Evolutionary conservation across 495 filamentous ascomycete genomes (phyloP).

Genomic region (Penicillium cinerascens): DNA sequence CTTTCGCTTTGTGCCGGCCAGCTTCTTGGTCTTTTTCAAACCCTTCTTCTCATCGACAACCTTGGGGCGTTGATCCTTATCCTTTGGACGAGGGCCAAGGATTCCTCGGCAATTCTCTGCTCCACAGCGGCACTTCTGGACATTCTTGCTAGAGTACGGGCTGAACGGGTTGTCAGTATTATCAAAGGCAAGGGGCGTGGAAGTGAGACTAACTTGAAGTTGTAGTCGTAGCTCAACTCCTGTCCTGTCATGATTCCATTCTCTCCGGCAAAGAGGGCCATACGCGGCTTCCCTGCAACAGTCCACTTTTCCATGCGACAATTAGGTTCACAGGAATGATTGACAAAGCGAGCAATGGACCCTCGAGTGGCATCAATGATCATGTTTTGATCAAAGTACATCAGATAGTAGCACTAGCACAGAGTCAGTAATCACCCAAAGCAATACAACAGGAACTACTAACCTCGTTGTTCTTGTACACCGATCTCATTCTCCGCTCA

Average conservation of each 20-base stretch:
- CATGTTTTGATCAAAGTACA: constrained; percentile 98
- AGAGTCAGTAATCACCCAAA: constrained; percentile 9
- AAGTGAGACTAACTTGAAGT: constrained; percentile 66
- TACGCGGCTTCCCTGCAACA: constrained; percentile 89
- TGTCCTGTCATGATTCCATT: constrained; percentile 86
- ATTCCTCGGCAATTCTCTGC: constrained; percentile 72
- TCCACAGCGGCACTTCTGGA: constrained; percentile 80
- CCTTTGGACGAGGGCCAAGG: constrained; percentile 68
- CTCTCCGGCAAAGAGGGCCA: constrained; percentile 95
- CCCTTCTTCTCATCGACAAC: constrained; percentile 25
- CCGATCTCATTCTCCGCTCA: constrained; percentile 84
- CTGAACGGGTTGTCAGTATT: constrained; percentile 22
- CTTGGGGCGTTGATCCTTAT: constrained; percentile 42
- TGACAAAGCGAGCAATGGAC: constrained; percentile 95
- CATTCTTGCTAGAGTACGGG: constrained; percentile 76
- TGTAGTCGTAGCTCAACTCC: constrained; percentile 99
- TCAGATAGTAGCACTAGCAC: constrained; percentile 86
- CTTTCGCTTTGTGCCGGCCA: constrained; percentile 32
- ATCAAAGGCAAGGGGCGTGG: too few relatives aligned
- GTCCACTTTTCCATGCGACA: constrained; percentile 97
- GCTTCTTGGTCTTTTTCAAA: constrained; percentile 40
- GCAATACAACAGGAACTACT: constrained; percentile 16
- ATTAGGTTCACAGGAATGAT: constrained; percentile 97
- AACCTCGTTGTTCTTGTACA: constrained; percentile 90
- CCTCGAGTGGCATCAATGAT: constrained; percentile 96